phyloP scores from a whole-genome alignment of 176 grass and related monocot genomes.

The Bothriochloa decipiens region DNA sequence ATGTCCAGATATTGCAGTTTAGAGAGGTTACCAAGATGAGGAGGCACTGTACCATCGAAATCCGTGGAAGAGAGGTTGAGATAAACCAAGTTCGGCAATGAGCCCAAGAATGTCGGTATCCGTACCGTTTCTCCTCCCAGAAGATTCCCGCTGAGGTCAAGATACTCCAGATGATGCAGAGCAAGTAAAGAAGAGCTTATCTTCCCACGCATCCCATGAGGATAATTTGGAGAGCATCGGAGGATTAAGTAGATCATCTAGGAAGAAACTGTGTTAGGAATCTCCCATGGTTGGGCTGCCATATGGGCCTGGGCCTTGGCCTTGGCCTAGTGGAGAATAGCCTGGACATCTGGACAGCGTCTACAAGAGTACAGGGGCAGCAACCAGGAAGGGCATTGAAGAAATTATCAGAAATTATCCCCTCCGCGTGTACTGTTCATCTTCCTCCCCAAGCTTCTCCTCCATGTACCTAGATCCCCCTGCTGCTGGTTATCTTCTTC shows the following conservation, averaged over 20 bases:
- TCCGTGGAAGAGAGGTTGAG: slow-evolving; percentile 13
- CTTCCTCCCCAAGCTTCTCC: too few species aligned
- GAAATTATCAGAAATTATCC: too few species aligned
- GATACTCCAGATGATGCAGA: slow-evolving; percentile 32
- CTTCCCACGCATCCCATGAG: slow-evolving; percentile 6
- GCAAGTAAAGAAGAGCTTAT: slow-evolving; percentile 34
- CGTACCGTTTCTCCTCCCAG: not conserved
- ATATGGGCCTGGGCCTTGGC: too few species aligned
- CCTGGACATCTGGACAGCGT: too few species aligned
- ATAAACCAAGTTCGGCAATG: slow-evolving; percentile 28
- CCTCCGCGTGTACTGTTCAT: too few species aligned
- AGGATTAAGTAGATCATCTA: not conserved
- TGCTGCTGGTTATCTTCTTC: too few species aligned
- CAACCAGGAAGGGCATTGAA: too few species aligned
- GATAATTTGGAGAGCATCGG: not conserved
- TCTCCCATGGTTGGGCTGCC: too few species aligned
- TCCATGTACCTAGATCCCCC: too few species aligned
- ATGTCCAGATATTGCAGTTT: slow-evolving; percentile 26
- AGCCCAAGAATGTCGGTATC: slow-evolving; percentile 41
- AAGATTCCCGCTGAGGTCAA: slow-evolving; percentile 42
- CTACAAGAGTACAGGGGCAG: too few species aligned
- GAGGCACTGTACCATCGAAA: slow-evolving; percentile 33
- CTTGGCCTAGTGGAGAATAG: too few species aligned
- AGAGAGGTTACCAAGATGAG: slow-evolving; percentile 47
- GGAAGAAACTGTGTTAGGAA: not conserved